These are phyloP conservation scores for Coemansia pectinata DNA, from an alignment of 192 early-diverging fungal species.

Conservation along the genomic window DNA sequence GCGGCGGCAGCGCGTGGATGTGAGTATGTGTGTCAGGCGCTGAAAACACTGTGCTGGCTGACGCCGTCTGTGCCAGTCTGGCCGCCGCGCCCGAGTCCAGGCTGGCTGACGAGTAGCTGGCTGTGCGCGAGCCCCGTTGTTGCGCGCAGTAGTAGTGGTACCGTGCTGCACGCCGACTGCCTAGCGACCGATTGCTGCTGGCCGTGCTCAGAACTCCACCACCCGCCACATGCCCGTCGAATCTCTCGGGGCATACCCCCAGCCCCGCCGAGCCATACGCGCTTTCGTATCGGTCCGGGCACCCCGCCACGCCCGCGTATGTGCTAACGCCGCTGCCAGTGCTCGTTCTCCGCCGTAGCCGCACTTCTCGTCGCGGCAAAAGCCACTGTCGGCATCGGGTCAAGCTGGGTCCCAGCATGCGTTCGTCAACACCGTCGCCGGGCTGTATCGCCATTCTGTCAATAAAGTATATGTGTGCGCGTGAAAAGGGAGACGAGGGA, in stretches of 20 bases:
- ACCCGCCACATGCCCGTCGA: neutral
- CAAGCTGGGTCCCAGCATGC: constrained; percentile 10
- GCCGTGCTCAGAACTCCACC: neutral
- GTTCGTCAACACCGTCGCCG: neutral
- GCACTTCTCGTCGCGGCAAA: constrained; percentile 11
- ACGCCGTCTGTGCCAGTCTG: neutral
- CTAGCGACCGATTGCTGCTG: constrained; percentile 3
- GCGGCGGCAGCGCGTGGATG: neutral
- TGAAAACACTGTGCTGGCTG: neutral
- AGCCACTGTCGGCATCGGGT: constrained; percentile 31
- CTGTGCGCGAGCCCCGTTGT: neutral
- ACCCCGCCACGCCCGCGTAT: constrained; percentile 6
- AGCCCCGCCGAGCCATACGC: neutral
- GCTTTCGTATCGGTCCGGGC: constrained; percentile 27
- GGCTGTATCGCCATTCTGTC: constrained; percentile 12
- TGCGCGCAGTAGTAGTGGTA: constrained; percentile 1
- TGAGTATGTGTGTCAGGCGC: neutral
- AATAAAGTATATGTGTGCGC: neutral
- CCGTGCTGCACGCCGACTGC: neutral
- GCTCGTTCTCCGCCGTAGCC: neutral
- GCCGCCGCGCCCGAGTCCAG: neutral
- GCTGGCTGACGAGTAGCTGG: neutral
- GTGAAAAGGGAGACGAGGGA: neutral
- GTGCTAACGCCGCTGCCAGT: neutral
- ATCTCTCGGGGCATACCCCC: neutral